These are phyloP conservation scores for Kuraishia capsulata DNA, from an alignment of 805 yeast species.

Conservation along the genomic window DNA sequence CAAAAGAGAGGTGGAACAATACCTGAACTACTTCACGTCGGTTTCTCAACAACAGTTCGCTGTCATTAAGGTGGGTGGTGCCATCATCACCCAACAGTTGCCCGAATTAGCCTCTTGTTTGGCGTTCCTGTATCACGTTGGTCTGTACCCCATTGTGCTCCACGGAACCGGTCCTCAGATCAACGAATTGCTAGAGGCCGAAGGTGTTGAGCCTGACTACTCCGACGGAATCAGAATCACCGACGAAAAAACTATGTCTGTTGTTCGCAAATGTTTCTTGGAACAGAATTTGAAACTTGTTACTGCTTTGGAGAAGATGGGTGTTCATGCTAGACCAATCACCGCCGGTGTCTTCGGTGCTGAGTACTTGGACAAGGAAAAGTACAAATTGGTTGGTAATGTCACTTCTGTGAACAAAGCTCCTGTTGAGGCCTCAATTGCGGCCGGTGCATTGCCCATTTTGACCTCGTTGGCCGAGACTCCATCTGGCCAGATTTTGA, in stretches of 20 bases:
- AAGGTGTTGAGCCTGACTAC: conserved; percentile 93
- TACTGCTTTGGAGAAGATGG: conserved; percentile 91
- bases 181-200: conserved; percentile 84
- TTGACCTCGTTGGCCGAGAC: conserved; percentile 96
- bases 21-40: conserved; percentile 90
- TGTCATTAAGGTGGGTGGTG: conserved; percentile 98
- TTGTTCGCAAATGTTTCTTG: conserved; percentile 88
- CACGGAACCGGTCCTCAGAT: conserved; percentile 99
- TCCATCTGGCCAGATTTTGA: conserved; percentile 89
- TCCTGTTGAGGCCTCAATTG: conserved; percentile 87
- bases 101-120: conserved; percentile 91
- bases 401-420: conserved; percentile 80
- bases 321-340: conserved; percentile 97
- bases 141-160: conserved; percentile 89
- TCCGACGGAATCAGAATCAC: conserved; percentile 96
- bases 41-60: conserved; percentile 97
- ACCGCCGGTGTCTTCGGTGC: conserved; percentile 97
- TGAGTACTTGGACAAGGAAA: conserved; percentile 79
- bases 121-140: conserved; percentile 95
- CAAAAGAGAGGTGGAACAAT: conserved; percentile 96
- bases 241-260: conserved; percentile 89
- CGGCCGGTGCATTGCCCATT: conserved; percentile 94
- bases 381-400: conserved; percentile 89
- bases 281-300: conserved; percentile 94
- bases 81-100: conserved; percentile 90